Evolutionary conservation across 352 stramenopile genomes (phyloP), one percentile per base, ranked within the genome.

Genomic region (Elongisporangium senticosum): DNA sequence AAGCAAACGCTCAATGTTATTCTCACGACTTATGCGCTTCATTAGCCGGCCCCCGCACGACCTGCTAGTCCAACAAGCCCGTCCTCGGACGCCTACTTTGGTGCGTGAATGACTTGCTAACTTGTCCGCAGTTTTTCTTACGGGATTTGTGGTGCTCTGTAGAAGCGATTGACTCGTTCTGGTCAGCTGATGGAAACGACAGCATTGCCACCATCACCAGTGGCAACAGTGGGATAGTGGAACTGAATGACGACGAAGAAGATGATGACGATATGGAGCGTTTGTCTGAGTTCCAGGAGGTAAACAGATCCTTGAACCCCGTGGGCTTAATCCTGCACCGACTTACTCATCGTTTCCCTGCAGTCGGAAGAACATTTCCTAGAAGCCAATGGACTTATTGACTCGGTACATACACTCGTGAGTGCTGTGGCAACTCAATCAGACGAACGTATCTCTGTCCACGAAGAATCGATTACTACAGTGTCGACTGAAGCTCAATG

Each of bases 361-460:
- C 43, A 92, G 83, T 77, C 79, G 19, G 83, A 93, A 26, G 77
- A 72, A 47, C 76, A 81, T 17, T 90, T 93, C 52, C 63, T 90
- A 51, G 80, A 90, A 53, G 82, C 83, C 4, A 90, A 72, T 64
- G 78, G 76, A 2, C 86, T 90, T n/a, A 63, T 90, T 17, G 83
- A 90, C 58, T 91, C 83, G 8, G 90, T 90, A 43, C 83, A 93
- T 23, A 79, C 89, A 50, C 81, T 88, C 23, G 90, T 93, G 81
- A 82, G 85, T 10, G 72, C 72, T 23, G 68, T 67, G 3, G 67
- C 69, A 1, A 53, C 68, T 3, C 52, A 66, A 43, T 39, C 59
- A 13, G 59, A 67, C n/a, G 68, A 72, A 57, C 51, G 33, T 17
- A 17, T 17, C 33, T 43, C 33, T 43, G 11, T 43, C 33, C 33